Evolutionary conservation across 2,329 filamentous ascomycete genomes (phyloP).

Genomic region (Phialocephala subalpina): DNA sequence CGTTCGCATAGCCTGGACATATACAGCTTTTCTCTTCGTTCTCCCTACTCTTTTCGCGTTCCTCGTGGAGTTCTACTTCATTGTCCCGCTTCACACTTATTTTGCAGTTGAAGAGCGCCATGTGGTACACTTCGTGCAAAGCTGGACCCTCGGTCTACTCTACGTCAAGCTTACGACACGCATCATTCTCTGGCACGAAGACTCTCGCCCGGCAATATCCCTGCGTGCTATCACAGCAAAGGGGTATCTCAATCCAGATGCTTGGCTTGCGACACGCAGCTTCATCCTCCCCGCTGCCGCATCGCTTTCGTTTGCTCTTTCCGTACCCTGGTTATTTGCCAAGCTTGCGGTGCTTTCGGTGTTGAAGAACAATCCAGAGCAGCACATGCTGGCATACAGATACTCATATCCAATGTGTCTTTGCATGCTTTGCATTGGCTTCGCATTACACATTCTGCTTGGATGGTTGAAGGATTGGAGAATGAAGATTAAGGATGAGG

Average conservation of each 20-base stretch:
- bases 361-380: constrained; percentile 37
- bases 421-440: constrained; percentile 47
- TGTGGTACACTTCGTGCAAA: constrained; percentile 86
- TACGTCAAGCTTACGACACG: constrained; percentile 84
- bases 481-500: constrained; percentile 86
- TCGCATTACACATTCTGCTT: constrained; percentile 61
- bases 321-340: constrained; percentile 69
- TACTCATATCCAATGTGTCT: constrained; percentile 76
- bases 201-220: constrained; percentile 76
- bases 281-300: constrained; percentile 81
- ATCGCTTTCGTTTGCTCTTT: constrained; percentile 68
- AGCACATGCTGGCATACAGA: constrained; percentile 55
- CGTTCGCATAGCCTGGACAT: constrained; percentile 73
- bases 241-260: constrained; percentile 83
- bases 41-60: constrained; percentile 83
- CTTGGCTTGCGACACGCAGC: constrained; percentile 80
- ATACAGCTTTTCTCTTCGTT: constrained; percentile 76
- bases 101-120: constrained; percentile 57
- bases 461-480: constrained; percentile 79
- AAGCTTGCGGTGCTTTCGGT: constrained; percentile 54
- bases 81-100: constrained; percentile 71
- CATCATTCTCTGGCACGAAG: constrained; percentile 71
- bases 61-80: constrained; percentile 85
- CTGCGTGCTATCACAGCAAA: constrained; percentile 76
- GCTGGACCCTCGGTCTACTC: constrained; percentile 92